Conservation (phyloP, 768 basidiomycete species). For the Tylopilus intermedius region DNA sequence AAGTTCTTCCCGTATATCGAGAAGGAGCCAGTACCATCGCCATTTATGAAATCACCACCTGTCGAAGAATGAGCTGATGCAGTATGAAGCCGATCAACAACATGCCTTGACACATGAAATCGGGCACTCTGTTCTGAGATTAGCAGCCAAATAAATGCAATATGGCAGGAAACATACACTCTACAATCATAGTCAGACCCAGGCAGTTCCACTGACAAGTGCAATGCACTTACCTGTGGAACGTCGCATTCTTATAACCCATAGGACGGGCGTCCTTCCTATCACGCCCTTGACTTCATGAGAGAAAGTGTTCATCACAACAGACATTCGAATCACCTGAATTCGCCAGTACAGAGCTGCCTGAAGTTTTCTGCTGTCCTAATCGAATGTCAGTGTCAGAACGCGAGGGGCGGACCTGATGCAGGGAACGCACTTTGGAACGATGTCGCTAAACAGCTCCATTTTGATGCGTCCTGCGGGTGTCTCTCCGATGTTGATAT, state of each 20-base stretch:
- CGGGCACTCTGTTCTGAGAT: slow-evolving; percentile 56
- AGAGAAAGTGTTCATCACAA: neutral
- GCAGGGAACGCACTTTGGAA: slow-evolving; percentile 68
- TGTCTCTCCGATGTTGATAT: slow-evolving; percentile 93
- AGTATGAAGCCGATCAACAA: neutral
- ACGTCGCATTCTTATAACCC: slow-evolving; percentile 87
- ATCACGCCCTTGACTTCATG: slow-evolving; percentile 14
- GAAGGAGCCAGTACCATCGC: slow-evolving; percentile 92
- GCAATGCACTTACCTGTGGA: slow-evolving; percentile 66
- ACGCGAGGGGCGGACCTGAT: neutral
- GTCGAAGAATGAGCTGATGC: neutral
- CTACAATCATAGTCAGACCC: slow-evolving; percentile 33
- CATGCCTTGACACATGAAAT: slow-evolving; percentile 94
- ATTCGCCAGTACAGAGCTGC: slow-evolving; percentile 97
- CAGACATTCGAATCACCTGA: slow-evolving; percentile 48
- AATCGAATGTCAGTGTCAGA: slow-evolving; percentile 6
- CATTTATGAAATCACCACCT: slow-evolving; percentile 94
- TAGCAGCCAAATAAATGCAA: neutral
- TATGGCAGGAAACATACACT: slow-evolving; percentile 50
- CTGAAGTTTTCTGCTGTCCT: slow-evolving; percentile 98
- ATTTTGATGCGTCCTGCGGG: slow-evolving; percentile 94
- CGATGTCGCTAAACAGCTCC: slow-evolving; percentile 94
- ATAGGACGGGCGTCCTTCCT: slow-evolving; percentile 69
- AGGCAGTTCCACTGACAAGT: neutral
- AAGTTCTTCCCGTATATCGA: slow-evolving; percentile 97